These are phyloP conservation scores for Ananas comosus DNA, from an alignment of 176 grass and related monocot species.

Conservation along the genomic window DNA sequence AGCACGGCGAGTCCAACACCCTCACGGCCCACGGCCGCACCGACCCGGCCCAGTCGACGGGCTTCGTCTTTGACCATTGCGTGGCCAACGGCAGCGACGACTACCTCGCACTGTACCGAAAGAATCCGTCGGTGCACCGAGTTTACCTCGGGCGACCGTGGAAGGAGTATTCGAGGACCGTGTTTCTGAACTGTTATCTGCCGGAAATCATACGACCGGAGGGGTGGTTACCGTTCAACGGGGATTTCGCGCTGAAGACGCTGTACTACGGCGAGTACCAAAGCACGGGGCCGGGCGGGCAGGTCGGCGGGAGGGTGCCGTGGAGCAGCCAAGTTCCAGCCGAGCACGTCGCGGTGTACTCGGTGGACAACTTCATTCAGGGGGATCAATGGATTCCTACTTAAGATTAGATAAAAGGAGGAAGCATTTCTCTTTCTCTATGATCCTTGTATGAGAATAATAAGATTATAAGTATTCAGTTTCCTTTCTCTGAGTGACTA, in stretches of 20 bases:
- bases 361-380: conserved; percentile 75
- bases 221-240: conserved; percentile 67
- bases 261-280: conserved; percentile 74
- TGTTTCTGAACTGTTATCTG: conserved; percentile 53
- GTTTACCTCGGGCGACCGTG: conserved; percentile 69
- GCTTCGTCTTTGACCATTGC: conserved; percentile 70
- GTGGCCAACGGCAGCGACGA: conserved; percentile 79
- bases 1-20: conserved; percentile 66
- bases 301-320: conserved; percentile 25
- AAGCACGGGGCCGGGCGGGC: conserved; percentile 51
- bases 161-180: conserved; percentile 94
- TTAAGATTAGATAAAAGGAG: neutral
- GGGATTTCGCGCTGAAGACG: conserved; percentile 81
- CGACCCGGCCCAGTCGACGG: conserved; percentile 81
- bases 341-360: conserved; percentile 59
- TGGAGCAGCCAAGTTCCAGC: conserved; percentile 80
- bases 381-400: conserved; percentile 68
- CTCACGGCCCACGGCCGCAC: conserved; percentile 85
- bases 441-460: neutral
- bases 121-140: conserved; percentile 42
- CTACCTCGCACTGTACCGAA: conserved; percentile 48
- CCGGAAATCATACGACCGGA: conserved; percentile 59
- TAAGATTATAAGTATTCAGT: neutral
- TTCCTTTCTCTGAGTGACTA: too few relatives aligned
- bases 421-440: neutral